Base-by-base conservation (phyloP, 1,284 basidiomycete species). In the Irpex sp. region DNA sequence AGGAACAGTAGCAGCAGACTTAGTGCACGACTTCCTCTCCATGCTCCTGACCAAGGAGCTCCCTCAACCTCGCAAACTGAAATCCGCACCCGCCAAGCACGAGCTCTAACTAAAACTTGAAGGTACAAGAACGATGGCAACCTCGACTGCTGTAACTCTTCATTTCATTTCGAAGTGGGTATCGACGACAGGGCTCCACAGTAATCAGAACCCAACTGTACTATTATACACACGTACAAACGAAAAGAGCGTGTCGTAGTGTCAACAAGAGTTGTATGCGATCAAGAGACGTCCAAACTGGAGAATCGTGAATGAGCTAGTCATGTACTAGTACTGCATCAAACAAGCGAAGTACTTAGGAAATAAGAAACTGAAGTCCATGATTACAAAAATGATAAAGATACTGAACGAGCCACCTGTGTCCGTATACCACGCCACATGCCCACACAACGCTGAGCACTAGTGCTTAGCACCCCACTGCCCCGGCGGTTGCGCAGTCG, bases 21-120 rank as follows among this genome's bases (percentile, higher is more conserved):
- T 91, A 56, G 82, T 90, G 2, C 83, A 87, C 64, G 87, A 89
- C 72, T 86, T 89, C 69, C 69, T 90, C 54, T 84, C 85, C 2
- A 77, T 88, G 76, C 76, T 89, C 65, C 69, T 85, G 56, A 73
- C 78, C 0, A 73, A 77, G 23, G 70, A 67, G 61, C 74, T 73
- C 0, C 74, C 74, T 0, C 67, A 68, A 48, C 60, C 68, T 18
- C 52, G 52, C 48, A 23, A 21, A 21, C 28, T 8, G 19, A 51
- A 51, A 19, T 10, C 68, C 61, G 59, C 56, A 7, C 59, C 64
- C 4, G 54, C 64, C 28, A 67, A 64, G 56, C 72, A 72, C 55
- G 73, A 74, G 58, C 58, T 73, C 35, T 75, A 56, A 60, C n/a
- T 10, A 14, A n/a, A 21, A 10, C 3, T 14, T 33, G 28, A 28